Evolutionary conservation across 768 basidiomycete genomes (phyloP), one percentile per base, ranked within the genome.

Genomic region (Gloeopeniophorella convolvens): DNA sequence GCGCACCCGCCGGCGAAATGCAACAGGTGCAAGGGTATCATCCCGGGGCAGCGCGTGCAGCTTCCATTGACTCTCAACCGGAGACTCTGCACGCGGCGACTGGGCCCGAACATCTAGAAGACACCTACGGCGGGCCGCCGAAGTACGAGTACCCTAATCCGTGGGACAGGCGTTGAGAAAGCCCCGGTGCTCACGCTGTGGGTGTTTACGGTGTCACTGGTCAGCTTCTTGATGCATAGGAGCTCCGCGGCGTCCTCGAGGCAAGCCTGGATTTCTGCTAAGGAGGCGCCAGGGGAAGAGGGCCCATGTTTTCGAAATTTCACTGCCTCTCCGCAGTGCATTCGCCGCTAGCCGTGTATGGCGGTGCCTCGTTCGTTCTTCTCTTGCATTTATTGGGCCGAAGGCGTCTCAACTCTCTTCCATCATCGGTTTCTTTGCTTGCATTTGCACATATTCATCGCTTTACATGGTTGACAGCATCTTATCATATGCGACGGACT

Each of bases 1-100:
- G 40, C 16, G 51, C 55, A 15, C 45, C 50, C n/a, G 24, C 44
- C 5, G 53, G 48, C 9, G 53, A 57, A 33, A 11, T 5, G 20
- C 24, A 46, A 24, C 24, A 6, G 1, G 32, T 42, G 20, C 52
- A 50, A 20, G 47, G 43, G 23, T 48, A 53, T 12, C 26, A 45
- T 11, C 16, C 16, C 0, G 44, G 15, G 23, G 30, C 16, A 13
- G 26, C 43, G 13, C 9, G 4, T 15, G 8, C 40, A 20, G 24
- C 46, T 27, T 31, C 13, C 9, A 15, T n/a, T 26, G 35, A 48
- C 16, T 33, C 20, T 16, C 4, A 12, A 31, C 34, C 44, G 11
- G 45, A 30, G 26, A 21, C 18, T 24, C 4, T 27, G 44, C 31
- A 18, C 16, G 21, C 35, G 9, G 8, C 16, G 33, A 15, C 8